phyloP scores from a whole-genome alignment of 257 asterid species.

The Ophiorrhiza pumila region DNA sequence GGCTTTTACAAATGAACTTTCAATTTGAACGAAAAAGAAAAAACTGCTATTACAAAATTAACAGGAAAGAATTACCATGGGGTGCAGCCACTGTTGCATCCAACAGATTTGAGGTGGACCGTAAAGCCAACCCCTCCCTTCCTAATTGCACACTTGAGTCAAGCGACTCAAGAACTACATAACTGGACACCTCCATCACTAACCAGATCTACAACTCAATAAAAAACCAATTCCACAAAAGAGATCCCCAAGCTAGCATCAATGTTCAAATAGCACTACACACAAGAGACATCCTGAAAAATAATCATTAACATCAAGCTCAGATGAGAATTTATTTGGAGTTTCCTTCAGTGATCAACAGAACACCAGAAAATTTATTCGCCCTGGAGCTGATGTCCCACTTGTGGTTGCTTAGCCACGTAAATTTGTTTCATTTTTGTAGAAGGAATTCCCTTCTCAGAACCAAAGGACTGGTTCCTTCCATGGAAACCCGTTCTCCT shows the following conservation, averaged over 20 bases:
- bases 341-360: not conserved
- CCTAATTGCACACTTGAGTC: slow-evolving; percentile 1
- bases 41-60: too few relatives aligned
- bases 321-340: not conserved
- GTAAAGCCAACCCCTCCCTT: slow-evolving; percentile 11
- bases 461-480: slow-evolving; percentile 53
- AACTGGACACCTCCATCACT: slow-evolving; percentile 2
- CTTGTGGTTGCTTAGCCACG: slow-evolving; percentile 66
- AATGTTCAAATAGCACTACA: not conserved
- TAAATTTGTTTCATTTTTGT: slow-evolving; percentile 76
- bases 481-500: slow-evolving; percentile 78
- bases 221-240: slow-evolving; percentile 8
- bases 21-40: too few relatives aligned
- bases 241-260: slow-evolving; percentile 13
- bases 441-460: slow-evolving; percentile 50
- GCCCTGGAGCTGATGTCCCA: slow-evolving; percentile 39
- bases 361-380: slow-evolving; percentile 25
- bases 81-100: not conserved
- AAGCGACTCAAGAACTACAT: not conserved
- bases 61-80: not conserved
- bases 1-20: too few relatives aligned
- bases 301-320: not conserved
- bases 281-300: not conserved
- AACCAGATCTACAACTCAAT: slow-evolving; percentile 12
- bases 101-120: not conserved